Evolutionary conservation across 2,329 filamentous ascomycete species (phyloP).

Genomic region (Pseudogymnoascus sp.): DNA sequence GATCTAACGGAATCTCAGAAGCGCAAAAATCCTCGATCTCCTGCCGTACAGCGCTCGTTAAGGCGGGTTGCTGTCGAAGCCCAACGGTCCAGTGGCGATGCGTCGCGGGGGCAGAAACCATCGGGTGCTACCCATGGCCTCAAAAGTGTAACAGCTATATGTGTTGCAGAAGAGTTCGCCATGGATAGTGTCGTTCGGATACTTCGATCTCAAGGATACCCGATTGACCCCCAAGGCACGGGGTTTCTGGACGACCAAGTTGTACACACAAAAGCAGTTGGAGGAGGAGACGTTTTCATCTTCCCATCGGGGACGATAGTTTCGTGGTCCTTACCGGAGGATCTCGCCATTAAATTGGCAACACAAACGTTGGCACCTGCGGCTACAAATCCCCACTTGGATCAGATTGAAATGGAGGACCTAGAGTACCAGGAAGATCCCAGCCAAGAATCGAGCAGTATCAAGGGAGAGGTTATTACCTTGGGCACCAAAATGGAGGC

Average conservation of each 20-base stretch:
- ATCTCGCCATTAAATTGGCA: conserved; percentile 61
- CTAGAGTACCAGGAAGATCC: conserved; percentile 78
- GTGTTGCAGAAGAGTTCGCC: conserved; percentile 56
- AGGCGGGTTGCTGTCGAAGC: conserved; percentile 81
- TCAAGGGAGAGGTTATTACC: conserved; percentile 82
- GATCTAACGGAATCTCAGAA: conserved; percentile 18
- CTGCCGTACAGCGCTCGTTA: conserved; percentile 63
- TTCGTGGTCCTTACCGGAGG: conserved; percentile 77
- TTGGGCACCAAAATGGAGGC: conserved; percentile 64
- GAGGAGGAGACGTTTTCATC: conserved; percentile 82
- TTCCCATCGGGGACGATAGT: conserved; percentile 94
- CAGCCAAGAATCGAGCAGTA: conserved; percentile 62
- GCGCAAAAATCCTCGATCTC: conserved; percentile 41
- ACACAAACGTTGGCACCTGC: conserved; percentile 68
- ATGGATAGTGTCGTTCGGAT: conserved; percentile 54
- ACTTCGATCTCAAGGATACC: conserved; percentile 50
- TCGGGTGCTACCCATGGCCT: conserved; percentile 31
- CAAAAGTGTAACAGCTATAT: conserved; percentile 47
- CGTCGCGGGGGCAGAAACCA: conserved; percentile 17
- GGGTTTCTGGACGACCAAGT: conserved; percentile 55
- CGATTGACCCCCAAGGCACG: conserved; percentile 53
- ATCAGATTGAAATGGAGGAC: conserved; percentile 75
- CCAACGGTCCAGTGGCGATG: conserved; percentile 49
- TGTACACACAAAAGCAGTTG: conserved; percentile 52
- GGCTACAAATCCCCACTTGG: conserved; percentile 64